Percentiles rank a stretch among this genome's conserved stretches.
These are phyloP conservation scores for Coccinonectria pachysandricola DNA, from an alignment of 2,329 filamentous ascomycete genomes.

Conservation along the genomic window DNA sequence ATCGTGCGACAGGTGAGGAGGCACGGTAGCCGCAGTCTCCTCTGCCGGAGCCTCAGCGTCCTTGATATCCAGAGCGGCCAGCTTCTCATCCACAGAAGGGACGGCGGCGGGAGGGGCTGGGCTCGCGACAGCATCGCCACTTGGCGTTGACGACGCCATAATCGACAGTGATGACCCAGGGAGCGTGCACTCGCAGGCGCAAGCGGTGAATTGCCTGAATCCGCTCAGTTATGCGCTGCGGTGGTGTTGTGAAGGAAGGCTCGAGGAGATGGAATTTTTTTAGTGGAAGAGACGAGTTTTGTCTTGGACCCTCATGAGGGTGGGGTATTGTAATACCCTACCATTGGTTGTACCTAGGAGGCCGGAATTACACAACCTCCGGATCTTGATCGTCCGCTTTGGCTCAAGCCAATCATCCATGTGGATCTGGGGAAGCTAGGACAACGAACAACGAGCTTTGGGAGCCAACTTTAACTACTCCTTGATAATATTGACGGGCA, in stretches of 20 bases:
- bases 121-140: constrained; percentile 11
- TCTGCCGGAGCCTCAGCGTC: constrained; percentile 10
- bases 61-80: constrained; percentile 19
- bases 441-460: no score
- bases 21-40: no score
- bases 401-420: constrained; percentile 14
- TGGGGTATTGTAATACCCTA: constrained; percentile 1
- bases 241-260: constrained; percentile 13
- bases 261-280: constrained; percentile 12
- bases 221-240: constrained; percentile 8
- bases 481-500: constrained; percentile 9
- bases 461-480: constrained; percentile 9
- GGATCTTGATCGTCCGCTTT: constrained; percentile 1
- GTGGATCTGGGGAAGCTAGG: no score
- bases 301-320: constrained; percentile 9
- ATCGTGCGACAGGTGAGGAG: constrained; percentile 60
- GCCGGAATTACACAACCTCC: constrained; percentile 6
- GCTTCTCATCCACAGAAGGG: constrained; percentile 12
- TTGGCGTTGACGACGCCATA: constrained; percentile 17
- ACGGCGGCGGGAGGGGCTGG: constrained; percentile 10
- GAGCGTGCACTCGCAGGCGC: constrained; percentile 17
- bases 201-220: constrained; percentile 10
- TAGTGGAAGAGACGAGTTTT: constrained; percentile 12
- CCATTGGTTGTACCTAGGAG: background rate
- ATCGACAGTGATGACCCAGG: constrained; percentile 7